Evolutionary conservation across 2,329 filamentous ascomycete genomes (phyloP), one percentile per base, ranked within the genome.

Genomic region (Trichocomaceae sp.): DNA sequence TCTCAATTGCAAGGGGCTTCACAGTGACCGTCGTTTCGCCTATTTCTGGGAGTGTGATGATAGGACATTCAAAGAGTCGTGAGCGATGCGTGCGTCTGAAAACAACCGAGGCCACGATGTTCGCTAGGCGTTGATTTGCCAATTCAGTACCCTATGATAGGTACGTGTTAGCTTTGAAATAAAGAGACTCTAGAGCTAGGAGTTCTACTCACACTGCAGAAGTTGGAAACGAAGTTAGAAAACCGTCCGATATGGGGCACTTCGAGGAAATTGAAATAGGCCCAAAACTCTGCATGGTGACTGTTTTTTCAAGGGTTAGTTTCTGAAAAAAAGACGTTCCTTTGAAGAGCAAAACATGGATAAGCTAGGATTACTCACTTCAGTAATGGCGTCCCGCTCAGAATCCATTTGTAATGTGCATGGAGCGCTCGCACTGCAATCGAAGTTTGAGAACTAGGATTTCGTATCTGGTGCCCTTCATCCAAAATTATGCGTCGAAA

Each of bases 41-140:
- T 0, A 82, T 75, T 13, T 67, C 65, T 0, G 82, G 82, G 0
- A 85, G 69, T 8, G 75, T 77, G 15, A 84, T 63, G 1, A 85
- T 77, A 0, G 79, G 77, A 0, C 73, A 68, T 1, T 75, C 72
- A 57, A 84, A 79, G 15, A 84, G 69, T 0, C 65, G 74, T 52
- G 81, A 79, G 1, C 67, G 65, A 63, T 83, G 80, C 0, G 80
- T 83, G 5, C 80, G 73, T 5, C 81, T 72, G 15, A 81, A 72
- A 76, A 84, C 80, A 52, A 80, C 75, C 4, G 62, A 57, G 47
- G 63, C 59, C 2, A 73, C 58, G 3, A 68, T 56, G 22, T 64
- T 67, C 3, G 60, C 50, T 0, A 73, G 60, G 10, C 68, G 62
- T 26, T 60, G 26, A 15, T 59, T 54, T 1, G 58, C 58, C 7